Evolutionary conservation across 441 rosid genomes (phyloP).

Genomic region (Sinapis alba): DNA sequence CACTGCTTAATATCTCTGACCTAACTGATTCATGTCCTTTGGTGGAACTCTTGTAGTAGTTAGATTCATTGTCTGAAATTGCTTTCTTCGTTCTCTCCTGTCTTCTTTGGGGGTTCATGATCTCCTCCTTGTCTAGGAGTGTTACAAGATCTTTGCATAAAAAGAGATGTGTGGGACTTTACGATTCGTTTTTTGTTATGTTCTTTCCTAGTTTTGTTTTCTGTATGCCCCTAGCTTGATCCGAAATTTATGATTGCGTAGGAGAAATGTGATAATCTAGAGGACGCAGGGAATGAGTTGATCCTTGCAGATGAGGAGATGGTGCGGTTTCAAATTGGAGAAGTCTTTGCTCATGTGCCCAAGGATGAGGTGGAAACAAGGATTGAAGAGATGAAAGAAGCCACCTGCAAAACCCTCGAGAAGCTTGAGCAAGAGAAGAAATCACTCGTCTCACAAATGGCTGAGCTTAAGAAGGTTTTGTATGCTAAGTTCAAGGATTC

Average conservation of each 20-base stretch:
- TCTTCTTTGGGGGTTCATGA: no score
- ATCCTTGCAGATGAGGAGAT: constrained; percentile 89
- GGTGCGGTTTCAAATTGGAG: constrained; percentile 82
- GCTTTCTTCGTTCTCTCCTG: background rate
- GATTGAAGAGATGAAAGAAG: constrained; percentile 80
- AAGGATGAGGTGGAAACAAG: constrained; percentile 83
- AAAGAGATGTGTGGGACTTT: no score
- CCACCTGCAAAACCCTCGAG: constrained; percentile 59
- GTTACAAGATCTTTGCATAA: no score
- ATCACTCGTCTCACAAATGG: constrained; percentile 62
- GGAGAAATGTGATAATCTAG: constrained; percentile 84
- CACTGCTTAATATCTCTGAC: background rate
- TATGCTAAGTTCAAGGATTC: constrained; percentile 88
- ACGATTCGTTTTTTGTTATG: no score
- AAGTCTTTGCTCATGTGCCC: constrained; percentile 84
- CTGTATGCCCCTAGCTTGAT: background rate
- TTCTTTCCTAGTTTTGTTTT: background rate
- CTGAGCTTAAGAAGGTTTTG: constrained; percentile 72
- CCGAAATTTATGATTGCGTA: constrained; percentile 20
- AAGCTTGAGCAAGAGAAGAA: constrained; percentile 77
- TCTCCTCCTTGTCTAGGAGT: no score
- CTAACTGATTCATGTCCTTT: background rate
- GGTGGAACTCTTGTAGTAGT: background rate
- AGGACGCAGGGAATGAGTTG: constrained; percentile 88
- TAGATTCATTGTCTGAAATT: background rate